Base-by-base conservation (phyloP, 176 grass and related monocot genomes). In the Tillandsia leiboldiana region DNA sequence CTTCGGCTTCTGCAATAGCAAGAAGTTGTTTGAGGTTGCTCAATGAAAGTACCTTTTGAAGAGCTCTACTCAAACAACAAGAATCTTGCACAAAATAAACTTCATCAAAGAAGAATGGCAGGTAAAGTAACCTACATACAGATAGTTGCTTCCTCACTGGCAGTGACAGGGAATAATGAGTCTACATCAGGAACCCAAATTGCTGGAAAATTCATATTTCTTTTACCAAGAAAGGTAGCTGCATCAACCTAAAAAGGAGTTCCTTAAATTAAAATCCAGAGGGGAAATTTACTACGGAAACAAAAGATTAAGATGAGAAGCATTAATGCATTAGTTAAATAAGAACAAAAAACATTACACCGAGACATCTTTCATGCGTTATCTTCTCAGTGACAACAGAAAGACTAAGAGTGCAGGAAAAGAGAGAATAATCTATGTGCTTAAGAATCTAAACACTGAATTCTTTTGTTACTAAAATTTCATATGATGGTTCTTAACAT, bases 201-300 rank as follows among this genome's bases (percentile, higher is more conserved):
- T 50, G 76, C 65, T 53, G 80, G 65, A 81, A 53, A 57, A 33
- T 14, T 67, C 2, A 29, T 69, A 66, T 20, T 77, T 62, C 49
- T 49, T 77, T 50, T 67, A 82, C 83, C 33, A 71, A 80, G 70
- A 67, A 84, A 68, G 53, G 65, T 77, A 9, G 79, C 65, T 13
- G 63, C 54, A 50, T 79, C 77, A 70, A 87, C 82, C 89, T 91
- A 71, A 79, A 84, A 80, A 28, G 53, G 15, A 75, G 53, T 22
- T 28, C 51, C 56, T 11, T 52, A 51, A 64, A 74, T 15, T 59
- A 12, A 65, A 33, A 78, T 49, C 15, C 20, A 57, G 51, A 76
- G 29, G 26, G 23, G 64, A 57, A 71, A 18, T 50, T 14, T 59
- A 14, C n/a, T 18, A 17, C 12, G 14, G 54, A 17, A 59, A 15